Conservation (phyloP, 352 stramenopile species). For the Phytophthora megakarya region DNA sequence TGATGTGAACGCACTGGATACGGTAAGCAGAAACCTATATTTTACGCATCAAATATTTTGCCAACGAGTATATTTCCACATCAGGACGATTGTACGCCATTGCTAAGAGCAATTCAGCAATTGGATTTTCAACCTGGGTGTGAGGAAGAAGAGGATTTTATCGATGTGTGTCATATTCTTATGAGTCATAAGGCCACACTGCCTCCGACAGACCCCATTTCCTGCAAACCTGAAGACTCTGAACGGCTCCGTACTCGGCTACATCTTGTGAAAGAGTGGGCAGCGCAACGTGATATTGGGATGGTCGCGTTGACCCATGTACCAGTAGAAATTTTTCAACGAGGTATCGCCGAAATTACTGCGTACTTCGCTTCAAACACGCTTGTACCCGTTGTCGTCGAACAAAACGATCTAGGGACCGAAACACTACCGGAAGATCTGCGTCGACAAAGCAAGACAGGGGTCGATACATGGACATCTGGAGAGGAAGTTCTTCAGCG, state of each 20-base stretch:
- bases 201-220: background rate
- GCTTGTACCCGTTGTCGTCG: constrained; percentile 7
- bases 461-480: constrained; percentile 12
- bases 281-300: constrained; percentile 23
- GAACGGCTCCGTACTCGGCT: constrained; percentile 19
- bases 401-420: constrained; percentile 12
- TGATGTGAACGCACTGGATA: constrained; percentile 30
- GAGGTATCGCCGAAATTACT: constrained; percentile 17
- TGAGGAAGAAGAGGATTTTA: constrained; percentile 33
- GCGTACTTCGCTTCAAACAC: constrained; percentile 28
- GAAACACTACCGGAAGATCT: constrained; percentile 13
- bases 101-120: constrained; percentile 23
- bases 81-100: constrained; percentile 28
- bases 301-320: constrained; percentile 23
- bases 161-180: constrained; percentile 33
- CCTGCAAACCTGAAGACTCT: constrained; percentile 2
- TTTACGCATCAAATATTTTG: background rate
- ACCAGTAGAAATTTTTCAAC: constrained; percentile 31
- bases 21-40: background rate
- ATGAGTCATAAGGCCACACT: constrained; percentile 29
- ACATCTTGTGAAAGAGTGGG: constrained; percentile 33
- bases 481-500: constrained; percentile 35
- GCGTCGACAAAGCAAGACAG: constrained; percentile 12
- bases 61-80: background rate
- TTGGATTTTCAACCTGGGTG: constrained; percentile 21